Evolutionary conservation across 169 alveolate genomes (phyloP).

Genomic region (Plasmodium cynomolgi): DNA sequence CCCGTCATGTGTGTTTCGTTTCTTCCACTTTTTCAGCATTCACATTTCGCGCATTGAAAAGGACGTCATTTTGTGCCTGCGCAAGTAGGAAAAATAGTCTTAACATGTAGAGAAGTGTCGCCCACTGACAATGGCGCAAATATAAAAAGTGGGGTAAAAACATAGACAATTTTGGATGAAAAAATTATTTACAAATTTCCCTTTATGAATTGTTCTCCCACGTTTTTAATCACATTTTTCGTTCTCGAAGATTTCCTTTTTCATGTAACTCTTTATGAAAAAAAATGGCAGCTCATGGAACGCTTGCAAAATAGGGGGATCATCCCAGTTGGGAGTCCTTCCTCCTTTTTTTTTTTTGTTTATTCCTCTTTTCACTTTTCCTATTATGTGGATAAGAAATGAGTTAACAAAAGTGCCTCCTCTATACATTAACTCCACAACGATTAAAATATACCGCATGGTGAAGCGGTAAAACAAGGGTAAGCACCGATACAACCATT

Average conservation of each 20-base stretch:
- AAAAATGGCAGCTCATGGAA: not conserved
- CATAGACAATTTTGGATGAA: not conserved
- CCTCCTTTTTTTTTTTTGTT: not conserved
- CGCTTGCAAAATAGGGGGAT: not conserved
- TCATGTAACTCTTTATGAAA: not conserved
- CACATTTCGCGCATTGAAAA: not conserved
- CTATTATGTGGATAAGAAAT: not conserved
- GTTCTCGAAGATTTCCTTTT: not conserved
- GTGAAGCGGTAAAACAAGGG: too few species aligned
- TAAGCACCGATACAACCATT: not conserved
- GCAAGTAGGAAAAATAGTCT: not conserved
- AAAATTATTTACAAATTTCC: not conserved
- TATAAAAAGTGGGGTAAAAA: not conserved
- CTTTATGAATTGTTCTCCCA: not conserved
- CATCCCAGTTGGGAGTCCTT: not conserved
- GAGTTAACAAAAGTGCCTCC: not conserved
- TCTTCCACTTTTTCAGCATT: not conserved
- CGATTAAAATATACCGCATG: not conserved
- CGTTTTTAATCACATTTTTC: not conserved
- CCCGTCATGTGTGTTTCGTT: not conserved
- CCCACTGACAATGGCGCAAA: not conserved
- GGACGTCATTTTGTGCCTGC: not conserved
- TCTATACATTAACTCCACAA: not conserved
- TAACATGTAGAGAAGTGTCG: not conserved
- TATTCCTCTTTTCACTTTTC: not conserved